These are phyloP conservation scores for Cornus florida DNA, from an alignment of 148 eudicot species.

Conservation along the genomic window DNA sequence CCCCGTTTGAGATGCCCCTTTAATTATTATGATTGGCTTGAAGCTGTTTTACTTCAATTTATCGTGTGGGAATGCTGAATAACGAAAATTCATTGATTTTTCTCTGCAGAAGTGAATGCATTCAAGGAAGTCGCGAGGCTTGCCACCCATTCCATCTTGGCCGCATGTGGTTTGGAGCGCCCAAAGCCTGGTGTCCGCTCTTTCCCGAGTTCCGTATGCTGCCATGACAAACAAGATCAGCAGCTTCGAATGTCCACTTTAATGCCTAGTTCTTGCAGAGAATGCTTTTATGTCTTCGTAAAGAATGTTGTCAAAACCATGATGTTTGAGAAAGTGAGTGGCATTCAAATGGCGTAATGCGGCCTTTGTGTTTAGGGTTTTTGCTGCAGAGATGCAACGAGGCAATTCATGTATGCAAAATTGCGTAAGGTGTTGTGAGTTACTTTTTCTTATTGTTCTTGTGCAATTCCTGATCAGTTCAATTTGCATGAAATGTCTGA, in stretches of 20 bases:
- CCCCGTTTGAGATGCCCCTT: not conserved
- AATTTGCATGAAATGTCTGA: too few species aligned
- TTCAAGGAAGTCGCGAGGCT: slow-evolving; percentile 85
- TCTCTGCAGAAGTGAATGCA: slow-evolving; percentile 49
- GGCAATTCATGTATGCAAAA: too few species aligned
- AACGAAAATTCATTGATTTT: not conserved
- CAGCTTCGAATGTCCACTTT: slow-evolving; percentile 40
- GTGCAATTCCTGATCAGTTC: too few species aligned
- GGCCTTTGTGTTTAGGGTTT: not conserved
- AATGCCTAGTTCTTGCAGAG: slow-evolving; percentile 69
- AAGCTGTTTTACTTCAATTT: too few species aligned
- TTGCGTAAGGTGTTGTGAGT: too few species aligned
- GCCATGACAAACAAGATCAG: slow-evolving; percentile 39
- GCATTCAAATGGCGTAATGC: not conserved
- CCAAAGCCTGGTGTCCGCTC: slow-evolving; percentile 37
- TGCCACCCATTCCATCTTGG: slow-evolving; percentile 75
- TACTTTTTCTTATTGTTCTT: too few species aligned
- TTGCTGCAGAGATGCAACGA: too few species aligned
- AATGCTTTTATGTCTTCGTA: slow-evolving; percentile 68
- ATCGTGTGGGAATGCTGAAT: not conserved
- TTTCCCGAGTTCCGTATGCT: slow-evolving; percentile 39
- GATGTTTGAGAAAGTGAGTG: slow-evolving; percentile 38
- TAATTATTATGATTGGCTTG: too few species aligned
- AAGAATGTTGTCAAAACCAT: slow-evolving; percentile 61
- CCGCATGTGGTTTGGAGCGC: slow-evolving; percentile 72